Evolutionary conservation across 495 filamentous ascomycete species (phyloP).

Genomic region (Rhizodiscina lignyota): DNA sequence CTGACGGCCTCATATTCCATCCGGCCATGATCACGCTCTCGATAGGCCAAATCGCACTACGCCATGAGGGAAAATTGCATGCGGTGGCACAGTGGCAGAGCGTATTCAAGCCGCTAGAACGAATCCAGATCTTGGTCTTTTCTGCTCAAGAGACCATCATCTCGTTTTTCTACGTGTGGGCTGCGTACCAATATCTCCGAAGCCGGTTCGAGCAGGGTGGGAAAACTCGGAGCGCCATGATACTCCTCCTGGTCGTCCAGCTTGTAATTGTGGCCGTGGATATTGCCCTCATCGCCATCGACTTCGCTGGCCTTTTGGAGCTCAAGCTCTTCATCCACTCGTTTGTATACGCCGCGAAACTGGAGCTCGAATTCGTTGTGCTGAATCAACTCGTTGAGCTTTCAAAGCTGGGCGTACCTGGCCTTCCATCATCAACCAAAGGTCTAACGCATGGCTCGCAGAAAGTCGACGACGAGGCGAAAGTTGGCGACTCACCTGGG

Average conservation of each 20-base stretch:
- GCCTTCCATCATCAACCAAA: too few species aligned
- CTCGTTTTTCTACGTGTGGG: slow-evolving; percentile 6
- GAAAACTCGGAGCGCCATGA: slow-evolving; percentile 3
- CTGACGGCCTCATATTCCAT: too few species aligned
- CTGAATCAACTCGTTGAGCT: slow-evolving; percentile 25
- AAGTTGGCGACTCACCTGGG: too few species aligned
- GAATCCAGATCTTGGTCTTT: too few species aligned
- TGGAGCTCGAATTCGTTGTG: slow-evolving; percentile 24
- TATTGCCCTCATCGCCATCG: slow-evolving; percentile 11
- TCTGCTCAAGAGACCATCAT: slow-evolving; percentile 9
- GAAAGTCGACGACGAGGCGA: too few species aligned
- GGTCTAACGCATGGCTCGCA: too few species aligned
- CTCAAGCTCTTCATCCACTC: slow-evolving; percentile 18
- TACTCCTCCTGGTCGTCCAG: slow-evolving; percentile 14
- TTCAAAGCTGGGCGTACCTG: too few species aligned
- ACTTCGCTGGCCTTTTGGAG: slow-evolving; percentile 14
- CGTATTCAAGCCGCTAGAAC: too few species aligned
- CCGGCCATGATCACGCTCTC: neutral
- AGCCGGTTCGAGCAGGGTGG: slow-evolving; percentile 2
- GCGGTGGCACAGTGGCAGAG: too few species aligned
- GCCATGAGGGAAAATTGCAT: too few species aligned
- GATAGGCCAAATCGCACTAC: slow-evolving; percentile 3
- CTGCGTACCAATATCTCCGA: slow-evolving; percentile 3
- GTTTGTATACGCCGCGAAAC: slow-evolving; percentile 21
- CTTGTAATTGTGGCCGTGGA: slow-evolving; percentile 13